phyloP scores from a whole-genome alignment of 768 basidiomycete species.

The Pholiota conissans region DNA sequence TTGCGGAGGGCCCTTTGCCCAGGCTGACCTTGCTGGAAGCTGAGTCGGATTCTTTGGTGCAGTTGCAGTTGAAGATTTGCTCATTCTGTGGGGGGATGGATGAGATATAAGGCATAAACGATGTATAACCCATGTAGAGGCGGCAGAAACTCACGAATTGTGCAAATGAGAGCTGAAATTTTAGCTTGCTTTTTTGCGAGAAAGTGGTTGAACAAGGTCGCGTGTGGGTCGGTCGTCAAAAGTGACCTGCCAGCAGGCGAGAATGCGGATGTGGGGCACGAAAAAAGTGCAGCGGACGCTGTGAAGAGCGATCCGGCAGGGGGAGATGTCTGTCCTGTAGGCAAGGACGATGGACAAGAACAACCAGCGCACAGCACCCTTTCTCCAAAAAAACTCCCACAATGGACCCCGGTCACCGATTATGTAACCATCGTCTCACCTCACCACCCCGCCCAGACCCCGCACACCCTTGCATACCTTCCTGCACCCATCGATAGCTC shows the following conservation, averaged over 20 bases:
- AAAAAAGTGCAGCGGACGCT: conserved; percentile 43
- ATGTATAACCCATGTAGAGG: no score
- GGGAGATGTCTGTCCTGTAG: conserved; percentile 30
- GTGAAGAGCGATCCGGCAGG: conserved; percentile 42
- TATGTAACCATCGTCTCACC: no score
- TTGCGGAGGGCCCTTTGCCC: conserved; percentile 86
- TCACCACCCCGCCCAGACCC: no score
- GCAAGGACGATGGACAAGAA: conserved; percentile 42
- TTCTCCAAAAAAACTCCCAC: conserved; percentile 24
- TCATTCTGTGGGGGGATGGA: conserved; percentile 66
- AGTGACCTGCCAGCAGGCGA: conserved; percentile 92
- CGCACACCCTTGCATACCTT: no score
- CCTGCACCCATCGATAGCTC: no score
- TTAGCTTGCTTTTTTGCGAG: conserved; percentile 44
- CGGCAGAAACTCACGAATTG: conserved; percentile 36
- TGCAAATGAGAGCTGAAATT: conserved; percentile 43
- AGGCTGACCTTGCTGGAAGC: conserved; percentile 84
- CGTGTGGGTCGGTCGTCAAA: conserved; percentile 80
- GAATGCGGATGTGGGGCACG: conserved; percentile 51
- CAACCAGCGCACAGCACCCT: conserved; percentile 25
- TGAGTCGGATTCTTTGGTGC: conserved; percentile 70
- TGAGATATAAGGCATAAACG: conserved; percentile 1
- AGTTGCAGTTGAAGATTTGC: conserved; percentile 82
- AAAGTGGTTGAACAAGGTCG: conserved; percentile 49
- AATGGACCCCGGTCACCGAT: conserved; percentile 22